phyloP scores from a whole-genome alignment of 176 grass and related monocot genomes.

The Cenchrus fungigraminus region DNA sequence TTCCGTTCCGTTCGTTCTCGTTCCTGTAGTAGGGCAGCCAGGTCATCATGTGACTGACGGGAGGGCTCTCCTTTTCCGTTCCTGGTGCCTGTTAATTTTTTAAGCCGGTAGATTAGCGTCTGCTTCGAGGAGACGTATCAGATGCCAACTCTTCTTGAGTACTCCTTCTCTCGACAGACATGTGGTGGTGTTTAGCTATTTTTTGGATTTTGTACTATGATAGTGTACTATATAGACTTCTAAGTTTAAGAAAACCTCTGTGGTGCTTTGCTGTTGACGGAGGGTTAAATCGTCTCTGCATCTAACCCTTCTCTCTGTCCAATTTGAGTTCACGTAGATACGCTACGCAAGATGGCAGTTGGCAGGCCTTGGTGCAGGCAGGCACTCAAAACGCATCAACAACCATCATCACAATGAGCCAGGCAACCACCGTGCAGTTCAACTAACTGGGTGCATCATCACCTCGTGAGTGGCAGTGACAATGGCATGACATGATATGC shows the following conservation, averaged over 20 bases:
- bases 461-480: not conserved
- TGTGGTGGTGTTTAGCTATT: not conserved
- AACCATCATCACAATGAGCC: not conserved
- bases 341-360: not conserved
- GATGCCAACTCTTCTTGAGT: slow-evolving; percentile 18
- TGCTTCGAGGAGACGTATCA: slow-evolving; percentile 27
- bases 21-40: not conserved
- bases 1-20: not conserved
- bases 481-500: not conserved
- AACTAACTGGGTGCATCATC: not conserved
- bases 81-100: not conserved
- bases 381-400: not conserved
- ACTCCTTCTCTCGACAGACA: not conserved
- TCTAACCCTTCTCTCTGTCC: not conserved
- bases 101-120: not conserved
- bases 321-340: not conserved
- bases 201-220: not conserved
- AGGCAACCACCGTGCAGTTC: not conserved
- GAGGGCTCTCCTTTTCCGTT: not conserved
- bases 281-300: not conserved
- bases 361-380: not conserved
- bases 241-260: not conserved
- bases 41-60: slow-evolving; percentile 1
- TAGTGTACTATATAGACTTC: not conserved
- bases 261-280: not conserved